Evolutionary conservation across 805 yeast species (phyloP).

Genomic region (Suhomyces sp.): DNA sequence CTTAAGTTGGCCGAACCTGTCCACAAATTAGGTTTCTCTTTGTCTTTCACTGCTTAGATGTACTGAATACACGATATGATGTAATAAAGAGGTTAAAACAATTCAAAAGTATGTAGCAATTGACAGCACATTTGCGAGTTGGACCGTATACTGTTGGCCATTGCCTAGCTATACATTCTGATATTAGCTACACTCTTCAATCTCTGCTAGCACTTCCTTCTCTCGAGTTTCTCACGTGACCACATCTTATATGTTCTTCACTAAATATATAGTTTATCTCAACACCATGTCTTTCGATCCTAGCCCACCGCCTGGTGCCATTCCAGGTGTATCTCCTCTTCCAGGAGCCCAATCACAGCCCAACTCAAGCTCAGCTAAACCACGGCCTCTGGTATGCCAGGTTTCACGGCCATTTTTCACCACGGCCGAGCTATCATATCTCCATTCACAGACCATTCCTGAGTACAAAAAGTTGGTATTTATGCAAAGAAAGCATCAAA

Average conservation of each 20-base stretch:
- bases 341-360: neutral
- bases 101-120: neutral
- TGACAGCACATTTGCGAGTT: neutral
- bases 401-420: slow-evolving; percentile 64
- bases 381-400: slow-evolving; percentile 18
- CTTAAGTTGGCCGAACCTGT: slow-evolving; percentile 93
- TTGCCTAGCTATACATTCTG: no score
- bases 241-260: neutral
- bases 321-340: neutral
- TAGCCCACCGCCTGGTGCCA: neutral
- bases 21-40: slow-evolving; percentile 95
- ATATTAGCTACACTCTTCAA: no score
- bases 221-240: neutral
- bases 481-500: slow-evolving; percentile 50
- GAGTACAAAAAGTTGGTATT: slow-evolving; percentile 45
- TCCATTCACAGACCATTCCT: slow-evolving; percentile 51
- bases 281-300: neutral
- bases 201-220: no score
- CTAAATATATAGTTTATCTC: neutral
- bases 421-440: slow-evolving; percentile 47
- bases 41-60: slow-evolving; percentile 82
- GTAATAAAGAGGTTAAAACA: neutral
- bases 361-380: neutral
- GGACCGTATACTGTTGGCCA: no score
- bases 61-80: neutral